Evolutionary conservation across 2,329 filamentous ascomycete genomes (phyloP), one percentile per base, ranked within the genome.

Genomic region (Alternaria atra): DNA sequence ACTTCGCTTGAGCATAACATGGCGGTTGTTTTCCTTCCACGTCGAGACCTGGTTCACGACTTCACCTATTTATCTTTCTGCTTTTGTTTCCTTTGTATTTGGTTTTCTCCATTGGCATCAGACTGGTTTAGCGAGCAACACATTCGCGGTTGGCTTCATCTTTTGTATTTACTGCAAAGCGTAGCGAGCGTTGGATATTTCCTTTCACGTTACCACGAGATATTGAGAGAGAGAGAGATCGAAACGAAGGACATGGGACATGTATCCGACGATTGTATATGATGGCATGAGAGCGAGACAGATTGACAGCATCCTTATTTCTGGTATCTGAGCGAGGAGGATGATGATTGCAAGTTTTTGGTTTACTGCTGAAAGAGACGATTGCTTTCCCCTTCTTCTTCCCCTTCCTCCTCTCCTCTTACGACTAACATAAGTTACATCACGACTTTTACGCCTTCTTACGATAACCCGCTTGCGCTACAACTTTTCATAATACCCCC

Each of bases 111-210:
- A 61, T 54, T 58, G 23, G 52, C 57, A 60, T 54, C 63, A 59
- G 34, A 44, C 29, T 55, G 46, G 47, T 63, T 61, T 65, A 66
- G 67, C 80, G 51, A 68, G 68, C 65, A 62, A 70, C 68, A 67
- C 56, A 73, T 72, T 73, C 66, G 69, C 64, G 61, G 72, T 73
- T 52, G 43, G 65, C 61, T 67, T 57, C 53, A 64, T 67, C 67
- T 62, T 47, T 40, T 58, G 47, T 63, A 52, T 48, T 51, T 63
- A 35, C 47, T 72, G 72, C 72, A 71, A 64, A 77, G 72, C 73
- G 71, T 69, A 75, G 73, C 74, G 73, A 76, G 74, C 70, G 70
- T 74, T 71, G 61, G 42, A 48, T 52, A 47, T 67, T 65, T 62
- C 60, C 71, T 76, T 74, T 76, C 12, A 60, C 52, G 76, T 73